Evolutionary conservation across 1,284 basidiomycete genomes (phyloP), one percentile per base, ranked within the genome.

Genomic region (Trichosporon inkin): DNA sequence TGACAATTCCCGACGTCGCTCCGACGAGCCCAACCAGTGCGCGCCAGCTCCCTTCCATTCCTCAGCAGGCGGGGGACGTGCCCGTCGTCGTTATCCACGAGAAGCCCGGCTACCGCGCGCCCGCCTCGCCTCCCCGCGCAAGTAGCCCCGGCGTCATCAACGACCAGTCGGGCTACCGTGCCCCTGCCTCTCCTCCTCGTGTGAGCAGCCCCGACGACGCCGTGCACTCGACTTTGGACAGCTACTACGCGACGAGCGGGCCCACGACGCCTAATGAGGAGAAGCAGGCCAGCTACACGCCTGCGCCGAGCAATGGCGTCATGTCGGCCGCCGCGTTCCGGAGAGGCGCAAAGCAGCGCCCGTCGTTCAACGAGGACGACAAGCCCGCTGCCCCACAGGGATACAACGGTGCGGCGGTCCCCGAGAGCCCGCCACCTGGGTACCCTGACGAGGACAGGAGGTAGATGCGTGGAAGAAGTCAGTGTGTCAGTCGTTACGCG

Each of bases 31-130:
- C 28, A 32, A 4, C 28, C 28, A n/a, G n/a, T n/a, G 28, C 8
- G 5, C 28, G 28, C 28, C 28, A 32, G 28, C 28, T 32, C 28
- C 28, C 28, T 8, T 8, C 28, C 28, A 8, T 32, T 4, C 28
- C 28, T 4, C 28, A 32, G 28, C 28, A 32, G 5, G 28, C 8
- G 5, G 28, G 14, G 5, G 44, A 49, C 24, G 44, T 28, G 14
- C 44, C 44, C 44, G 44, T 49, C 44, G 44, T 49, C 24, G 44
- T 49, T 7, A 49, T 49, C 44, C 44, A 49, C 44, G 44, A 49
- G 11, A 49, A 49, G 41, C 22, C 41, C 14, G 44, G 44, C 6
- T 49, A 49, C 16, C 44, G 44, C 14, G 22, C 44, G 6, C 44
- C 44, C n/a, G 44, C 24, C 1, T 32, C 24, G 6, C 44, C 44